These are phyloP conservation scores for Cardamine occulta DNA, from an alignment of 345 rosid species.

Conservation along the genomic window DNA sequence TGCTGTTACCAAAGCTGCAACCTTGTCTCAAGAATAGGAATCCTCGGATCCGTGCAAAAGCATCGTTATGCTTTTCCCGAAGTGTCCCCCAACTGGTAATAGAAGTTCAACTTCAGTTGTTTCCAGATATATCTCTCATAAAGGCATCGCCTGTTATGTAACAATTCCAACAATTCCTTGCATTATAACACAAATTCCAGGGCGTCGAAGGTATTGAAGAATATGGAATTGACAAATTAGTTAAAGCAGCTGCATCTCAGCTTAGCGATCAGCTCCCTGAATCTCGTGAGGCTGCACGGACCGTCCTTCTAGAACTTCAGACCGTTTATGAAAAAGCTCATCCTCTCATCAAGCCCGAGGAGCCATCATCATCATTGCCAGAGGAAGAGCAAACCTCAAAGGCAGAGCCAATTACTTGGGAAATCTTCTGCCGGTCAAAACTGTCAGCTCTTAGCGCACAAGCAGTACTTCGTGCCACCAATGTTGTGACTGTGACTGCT, in stretches of 20 bases:
- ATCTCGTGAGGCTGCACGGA: conserved; percentile 92
- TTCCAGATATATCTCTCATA: conserved; percentile 13
- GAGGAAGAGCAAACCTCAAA: conserved; percentile 46
- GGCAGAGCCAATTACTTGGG: conserved; percentile 70
- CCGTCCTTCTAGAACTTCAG: conserved; percentile 81
- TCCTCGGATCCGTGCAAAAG: conserved; percentile 93
- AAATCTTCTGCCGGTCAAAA: conserved; percentile 77
- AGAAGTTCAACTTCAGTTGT: conserved; percentile 31
- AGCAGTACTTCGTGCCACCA: conserved; percentile 92
- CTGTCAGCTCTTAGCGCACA: conserved; percentile 82
- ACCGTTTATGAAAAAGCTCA: conserved; percentile 65
- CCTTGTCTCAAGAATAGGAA: conserved; percentile 82
- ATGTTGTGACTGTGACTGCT: conserved; percentile 48
- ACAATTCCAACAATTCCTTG: neutral
- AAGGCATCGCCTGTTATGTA: neutral
- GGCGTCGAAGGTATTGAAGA: conserved; percentile 82
- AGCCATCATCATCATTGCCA: conserved; percentile 21
- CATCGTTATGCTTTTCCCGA: conserved; percentile 81
- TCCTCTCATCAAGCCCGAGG: conserved; percentile 26
- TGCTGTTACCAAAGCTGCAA: conserved; percentile 69
- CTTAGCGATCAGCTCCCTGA: conserved; percentile 96
- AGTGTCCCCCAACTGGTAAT: conserved; percentile 82
- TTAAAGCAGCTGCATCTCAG: conserved; percentile 82
- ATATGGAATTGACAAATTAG: conserved; percentile 83
- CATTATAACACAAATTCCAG: conserved; percentile 44